phyloP scores from a whole-genome alignment of 1,139 yeast species.

The Debaryomycetaceae sp. region DNA sequence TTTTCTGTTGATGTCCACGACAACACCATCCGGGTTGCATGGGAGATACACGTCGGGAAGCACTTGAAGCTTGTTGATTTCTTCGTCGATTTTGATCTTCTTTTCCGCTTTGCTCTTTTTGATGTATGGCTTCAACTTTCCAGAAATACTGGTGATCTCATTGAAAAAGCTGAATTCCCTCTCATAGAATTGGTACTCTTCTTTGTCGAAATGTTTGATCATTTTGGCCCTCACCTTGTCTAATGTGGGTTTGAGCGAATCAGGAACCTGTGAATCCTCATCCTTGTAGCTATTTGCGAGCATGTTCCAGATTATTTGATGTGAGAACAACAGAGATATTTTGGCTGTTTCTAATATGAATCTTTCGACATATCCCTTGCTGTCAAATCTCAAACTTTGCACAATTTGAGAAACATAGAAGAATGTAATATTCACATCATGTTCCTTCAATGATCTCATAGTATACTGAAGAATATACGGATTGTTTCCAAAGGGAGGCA shows the following conservation, averaged over 20 bases:
- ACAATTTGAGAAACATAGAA: conserved; percentile 98
- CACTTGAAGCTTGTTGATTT: conserved; percentile 77
- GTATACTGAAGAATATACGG: conserved; percentile 79
- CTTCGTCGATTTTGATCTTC: conserved; percentile 94
- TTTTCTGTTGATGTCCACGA: conserved; percentile 85
- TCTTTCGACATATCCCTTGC: conserved; percentile 79
- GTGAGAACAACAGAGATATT: conserved; percentile 88
- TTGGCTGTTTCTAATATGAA: conserved; percentile 91
- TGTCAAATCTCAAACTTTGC: conserved; percentile 82
- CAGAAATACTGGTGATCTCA: conserved; percentile 90
- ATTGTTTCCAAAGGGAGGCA: conserved; percentile 69
- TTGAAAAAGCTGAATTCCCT: conserved; percentile 86
- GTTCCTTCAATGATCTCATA: conserved; percentile 84
- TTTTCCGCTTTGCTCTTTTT: conserved; percentile 94
- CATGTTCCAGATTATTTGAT: conserved; percentile 98
- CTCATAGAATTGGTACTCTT: conserved; percentile 67
- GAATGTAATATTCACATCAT: conserved; percentile 85
- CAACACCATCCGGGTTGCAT: conserved; percentile 94
- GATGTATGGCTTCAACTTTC: conserved; percentile 89
- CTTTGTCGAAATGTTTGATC: conserved; percentile 56
- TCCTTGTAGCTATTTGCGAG: conserved; percentile 89
- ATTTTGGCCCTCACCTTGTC: conserved; percentile 71
- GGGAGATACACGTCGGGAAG: conserved; percentile 90
- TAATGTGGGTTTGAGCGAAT: conserved; percentile 75
- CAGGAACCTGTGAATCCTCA: conserved; percentile 80